Percentiles rank a stretch among this genome's conserved stretches.
Conservation (phyloP, 2,329 filamentous ascomycete genomes). For the Pestalotiopsis sp. region DNA sequence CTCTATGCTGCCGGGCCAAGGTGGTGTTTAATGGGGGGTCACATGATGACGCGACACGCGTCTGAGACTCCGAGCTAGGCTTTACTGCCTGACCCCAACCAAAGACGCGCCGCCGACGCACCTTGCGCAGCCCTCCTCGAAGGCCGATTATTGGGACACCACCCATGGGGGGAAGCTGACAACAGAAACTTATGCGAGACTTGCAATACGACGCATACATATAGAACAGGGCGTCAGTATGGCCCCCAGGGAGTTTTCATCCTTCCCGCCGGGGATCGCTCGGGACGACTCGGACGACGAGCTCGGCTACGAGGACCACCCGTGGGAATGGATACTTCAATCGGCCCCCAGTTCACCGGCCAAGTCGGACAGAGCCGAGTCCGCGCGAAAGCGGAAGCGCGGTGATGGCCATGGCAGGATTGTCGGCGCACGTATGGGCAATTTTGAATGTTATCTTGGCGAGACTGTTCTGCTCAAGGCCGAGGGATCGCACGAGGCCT, state of each 20-base stretch:
- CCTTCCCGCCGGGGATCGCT: slow-evolving; percentile 59
- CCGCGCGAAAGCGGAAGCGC: slow-evolving; percentile 38
- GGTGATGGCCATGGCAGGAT: slow-evolving; percentile 54
- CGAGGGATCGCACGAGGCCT: slow-evolving; percentile 83
- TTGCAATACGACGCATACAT: no score
- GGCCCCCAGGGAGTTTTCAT: slow-evolving; percentile 15
- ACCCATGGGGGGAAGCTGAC: no score
- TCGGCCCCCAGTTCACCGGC: slow-evolving; percentile 9
- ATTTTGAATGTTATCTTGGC: slow-evolving; percentile 78
- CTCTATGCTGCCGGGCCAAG: no score
- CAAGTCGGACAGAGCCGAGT: slow-evolving; percentile 7
- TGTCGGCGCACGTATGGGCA: slow-evolving; percentile 79
- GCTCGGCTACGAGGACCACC: slow-evolving; percentile 69
- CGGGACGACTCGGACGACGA: slow-evolving; percentile 90
- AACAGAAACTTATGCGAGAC: no score
- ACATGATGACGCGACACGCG: no score
- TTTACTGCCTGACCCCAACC: not conserved
- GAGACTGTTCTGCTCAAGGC: slow-evolving; percentile 88
- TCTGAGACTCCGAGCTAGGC: no score
- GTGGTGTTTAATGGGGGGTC: no score
- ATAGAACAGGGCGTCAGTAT: not conserved
- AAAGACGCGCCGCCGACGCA: not conserved
- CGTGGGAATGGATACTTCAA: slow-evolving; percentile 82
- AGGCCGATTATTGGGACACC: no score
- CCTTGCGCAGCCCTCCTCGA: no score